Percentiles rank a stretch among this genome's conserved stretches.
Conservation (phyloP, 805 yeast species). For the Yarrowia bubula region DNA sequence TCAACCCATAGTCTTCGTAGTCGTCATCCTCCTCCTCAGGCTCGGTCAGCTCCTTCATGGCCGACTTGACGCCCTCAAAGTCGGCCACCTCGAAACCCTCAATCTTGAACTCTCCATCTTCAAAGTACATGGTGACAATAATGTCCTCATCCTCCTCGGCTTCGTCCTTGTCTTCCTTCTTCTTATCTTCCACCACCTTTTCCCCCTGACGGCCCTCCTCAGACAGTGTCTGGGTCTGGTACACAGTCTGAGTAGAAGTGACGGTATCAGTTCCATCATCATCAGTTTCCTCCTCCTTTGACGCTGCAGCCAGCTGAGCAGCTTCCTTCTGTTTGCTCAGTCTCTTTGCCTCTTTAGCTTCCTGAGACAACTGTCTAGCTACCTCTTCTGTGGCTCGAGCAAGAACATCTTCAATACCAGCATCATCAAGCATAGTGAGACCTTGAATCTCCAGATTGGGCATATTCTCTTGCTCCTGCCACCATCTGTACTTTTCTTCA, state of each 20-base stretch:
- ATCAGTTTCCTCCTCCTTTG: neutral
- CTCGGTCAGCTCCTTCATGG: neutral
- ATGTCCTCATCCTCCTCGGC: constrained; percentile 8
- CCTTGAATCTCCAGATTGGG: constrained; percentile 4
- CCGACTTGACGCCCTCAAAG: constrained; percentile 27
- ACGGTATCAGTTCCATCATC: neutral
- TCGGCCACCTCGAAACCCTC: constrained; percentile 29
- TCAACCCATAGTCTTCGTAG: constrained; percentile 15
- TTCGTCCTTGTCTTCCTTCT: neutral
- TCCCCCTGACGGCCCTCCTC: no score
- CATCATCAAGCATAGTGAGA: neutral
- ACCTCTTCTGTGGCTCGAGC: neutral
- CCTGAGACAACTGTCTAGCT: neutral
- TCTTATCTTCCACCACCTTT: neutral
- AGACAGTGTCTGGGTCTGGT: neutral
- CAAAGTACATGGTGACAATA: constrained; percentile 9
- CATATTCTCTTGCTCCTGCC: constrained; percentile 10
- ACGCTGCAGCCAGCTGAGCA: neutral
- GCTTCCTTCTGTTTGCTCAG: neutral
- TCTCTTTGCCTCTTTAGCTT: neutral
- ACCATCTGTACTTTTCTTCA: constrained; percentile 6
- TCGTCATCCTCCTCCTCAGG: constrained; percentile 3
- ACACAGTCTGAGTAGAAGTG: constrained; percentile 9
- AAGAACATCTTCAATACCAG: neutral
- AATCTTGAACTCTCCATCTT: constrained; percentile 32